Conservation (phyloP, 2,329 filamentous ascomycete genomes). For the Colletotrichum sp. region DNA sequence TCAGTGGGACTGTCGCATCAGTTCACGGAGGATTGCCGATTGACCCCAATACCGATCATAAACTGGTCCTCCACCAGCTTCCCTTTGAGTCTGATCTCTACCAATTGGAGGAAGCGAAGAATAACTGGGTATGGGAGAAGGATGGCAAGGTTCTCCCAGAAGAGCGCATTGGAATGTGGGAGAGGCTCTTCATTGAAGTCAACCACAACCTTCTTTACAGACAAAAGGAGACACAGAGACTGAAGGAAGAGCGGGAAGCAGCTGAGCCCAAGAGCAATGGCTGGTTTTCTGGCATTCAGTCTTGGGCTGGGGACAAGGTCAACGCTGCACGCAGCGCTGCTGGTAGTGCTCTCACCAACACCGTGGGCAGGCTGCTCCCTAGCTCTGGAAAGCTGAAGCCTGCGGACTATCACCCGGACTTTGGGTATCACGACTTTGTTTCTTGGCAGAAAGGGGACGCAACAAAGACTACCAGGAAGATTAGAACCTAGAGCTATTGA, state of each 20-base stretch:
- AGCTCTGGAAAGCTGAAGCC: not conserved
- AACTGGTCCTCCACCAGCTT: slow-evolving; percentile 14
- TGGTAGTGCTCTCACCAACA: not conserved
- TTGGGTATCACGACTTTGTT: slow-evolving; percentile 19
- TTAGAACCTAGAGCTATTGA: not conserved
- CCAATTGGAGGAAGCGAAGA: not conserved
- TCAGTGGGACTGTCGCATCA: slow-evolving; percentile 1
- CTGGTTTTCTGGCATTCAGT: not conserved
- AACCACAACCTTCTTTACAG: slow-evolving; percentile 16
- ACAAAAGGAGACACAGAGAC: not conserved
- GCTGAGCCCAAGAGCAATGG: not conserved
- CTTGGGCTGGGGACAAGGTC: not conserved
- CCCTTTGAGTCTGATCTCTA: slow-evolving; percentile 20
- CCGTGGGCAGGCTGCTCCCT: not conserved
- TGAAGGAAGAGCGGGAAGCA: not conserved
- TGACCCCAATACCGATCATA: not conserved
- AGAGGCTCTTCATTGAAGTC: slow-evolving; percentile 21
- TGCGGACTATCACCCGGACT: not conserved
- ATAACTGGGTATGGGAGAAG: slow-evolving; percentile 15
- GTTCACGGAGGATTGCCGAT: not conserved
- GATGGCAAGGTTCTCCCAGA: not conserved
- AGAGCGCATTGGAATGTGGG: slow-evolving; percentile 26
- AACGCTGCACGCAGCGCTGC: not conserved
- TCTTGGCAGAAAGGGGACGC: slow-evolving; percentile 17
- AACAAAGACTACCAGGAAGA: not conserved